phyloP scores from a whole-genome alignment of 2,329 filamentous ascomycete species.

The Aschersonia sp. region DNA sequence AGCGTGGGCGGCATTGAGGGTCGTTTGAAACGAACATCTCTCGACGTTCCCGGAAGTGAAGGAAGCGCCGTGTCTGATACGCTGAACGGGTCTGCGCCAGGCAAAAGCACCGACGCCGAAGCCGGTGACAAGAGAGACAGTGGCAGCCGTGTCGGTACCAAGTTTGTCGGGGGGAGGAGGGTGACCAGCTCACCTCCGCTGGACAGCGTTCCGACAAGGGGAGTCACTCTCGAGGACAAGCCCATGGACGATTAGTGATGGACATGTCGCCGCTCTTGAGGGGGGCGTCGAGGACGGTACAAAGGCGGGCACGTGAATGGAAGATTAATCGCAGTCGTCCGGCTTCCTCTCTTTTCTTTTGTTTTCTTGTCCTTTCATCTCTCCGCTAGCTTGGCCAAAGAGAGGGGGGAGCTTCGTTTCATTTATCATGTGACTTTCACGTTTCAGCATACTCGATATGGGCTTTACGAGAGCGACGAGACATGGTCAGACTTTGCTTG shows the following conservation, averaged over 20 bases:
- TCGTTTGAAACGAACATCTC: constrained; percentile 46
- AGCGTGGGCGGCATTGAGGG: constrained; percentile 27
- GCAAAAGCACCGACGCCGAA: constrained; percentile 11
- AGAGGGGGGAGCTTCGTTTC: too few relatives aligned
- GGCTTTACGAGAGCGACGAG: too few relatives aligned
- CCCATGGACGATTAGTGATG: constrained; percentile 30
- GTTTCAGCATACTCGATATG: too few relatives aligned
- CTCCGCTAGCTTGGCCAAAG: too few relatives aligned
- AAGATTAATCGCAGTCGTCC: neutral
- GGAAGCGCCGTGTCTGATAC: constrained; percentile 18
- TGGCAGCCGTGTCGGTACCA: constrained; percentile 28
- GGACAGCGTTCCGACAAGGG: constrained; percentile 18
- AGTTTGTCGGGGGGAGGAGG: constrained; percentile 36
- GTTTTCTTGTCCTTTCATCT: too few relatives aligned
- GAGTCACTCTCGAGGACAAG: constrained; percentile 35
- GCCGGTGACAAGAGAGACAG: constrained; percentile 32
- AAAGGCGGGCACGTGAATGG: neutral
- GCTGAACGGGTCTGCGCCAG: constrained; percentile 24
- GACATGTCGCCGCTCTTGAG: too few relatives aligned
- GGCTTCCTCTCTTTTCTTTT: neutral
- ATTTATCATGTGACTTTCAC: too few relatives aligned
- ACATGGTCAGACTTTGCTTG: too few relatives aligned
- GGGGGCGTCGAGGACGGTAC: too few relatives aligned
- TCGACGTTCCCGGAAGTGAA: constrained; percentile 63
- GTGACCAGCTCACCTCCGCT: constrained; percentile 14